phyloP scores from a whole-genome alignment of 352 stramenopile species.

The Phytophthora capsici region DNA sequence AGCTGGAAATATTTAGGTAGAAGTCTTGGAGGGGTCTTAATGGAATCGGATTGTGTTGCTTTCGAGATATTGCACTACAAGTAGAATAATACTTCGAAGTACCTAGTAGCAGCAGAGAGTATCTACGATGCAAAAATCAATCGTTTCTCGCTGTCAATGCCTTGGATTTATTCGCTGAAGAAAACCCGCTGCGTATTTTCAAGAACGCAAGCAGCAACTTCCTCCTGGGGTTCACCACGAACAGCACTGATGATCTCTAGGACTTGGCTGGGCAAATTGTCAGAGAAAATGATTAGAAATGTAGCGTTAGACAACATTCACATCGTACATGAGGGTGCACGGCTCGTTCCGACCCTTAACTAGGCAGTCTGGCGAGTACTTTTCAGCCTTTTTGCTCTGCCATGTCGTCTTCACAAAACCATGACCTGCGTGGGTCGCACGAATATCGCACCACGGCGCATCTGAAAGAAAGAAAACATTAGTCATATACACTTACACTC shows the following conservation, averaged over 20 bases:
- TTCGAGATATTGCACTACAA: too few relatives aligned
- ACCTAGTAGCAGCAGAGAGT: too few relatives aligned
- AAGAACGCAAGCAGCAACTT: constrained; percentile 56
- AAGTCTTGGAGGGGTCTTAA: too few relatives aligned
- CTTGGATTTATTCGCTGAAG: constrained; percentile 38
- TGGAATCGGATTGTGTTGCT: too few relatives aligned
- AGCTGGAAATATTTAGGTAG: too few relatives aligned
- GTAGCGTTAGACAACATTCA: neutral
- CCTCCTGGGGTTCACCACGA: constrained; percentile 53
- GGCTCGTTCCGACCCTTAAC: constrained; percentile 97
- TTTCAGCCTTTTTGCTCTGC: constrained; percentile 93
- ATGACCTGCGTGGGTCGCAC: constrained; percentile 92
- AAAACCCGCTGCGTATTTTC: constrained; percentile 77
- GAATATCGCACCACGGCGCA: constrained; percentile 97
- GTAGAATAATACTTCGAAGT: too few relatives aligned
- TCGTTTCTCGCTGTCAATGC: neutral
- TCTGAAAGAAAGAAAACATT: constrained; percentile 74
- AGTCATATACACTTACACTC: neutral
- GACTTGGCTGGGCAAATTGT: constrained; percentile 61
- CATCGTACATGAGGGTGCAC: constrained; percentile 94
- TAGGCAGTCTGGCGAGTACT: constrained; percentile 81
- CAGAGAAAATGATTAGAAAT: constrained; percentile 1
- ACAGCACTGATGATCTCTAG: constrained; percentile 83
- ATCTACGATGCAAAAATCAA: too few relatives aligned
- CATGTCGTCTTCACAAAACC: constrained; percentile 90